phyloP scores from a whole-genome alignment of 1,139 yeast genomes.

The Hemisphaericaspora lyxosophila region DNA sequence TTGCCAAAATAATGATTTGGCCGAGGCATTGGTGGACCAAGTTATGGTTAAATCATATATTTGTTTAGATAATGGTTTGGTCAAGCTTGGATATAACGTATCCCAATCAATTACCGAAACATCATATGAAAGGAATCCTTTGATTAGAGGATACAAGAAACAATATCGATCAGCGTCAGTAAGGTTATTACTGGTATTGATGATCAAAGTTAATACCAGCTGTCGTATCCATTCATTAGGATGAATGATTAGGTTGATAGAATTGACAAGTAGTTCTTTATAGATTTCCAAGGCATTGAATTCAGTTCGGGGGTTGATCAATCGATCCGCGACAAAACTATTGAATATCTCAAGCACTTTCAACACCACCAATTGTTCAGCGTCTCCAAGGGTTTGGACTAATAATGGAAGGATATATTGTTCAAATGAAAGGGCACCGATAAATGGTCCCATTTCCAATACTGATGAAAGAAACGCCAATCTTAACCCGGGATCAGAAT shows the following conservation, averaged over 20 bases:
- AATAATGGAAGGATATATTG: conserved; percentile 84
- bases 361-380: conserved; percentile 81
- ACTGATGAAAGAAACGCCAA: conserved; percentile 73
- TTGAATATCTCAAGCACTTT: conserved; percentile 67
- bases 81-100: conserved; percentile 60
- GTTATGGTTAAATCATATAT: conserved; percentile 63
- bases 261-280: conserved; percentile 33
- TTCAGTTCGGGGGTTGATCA: conserved; percentile 39
- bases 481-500: conserved; percentile 65
- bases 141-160: conserved; percentile 76
- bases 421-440: conserved; percentile 81
- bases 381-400: conserved; percentile 77
- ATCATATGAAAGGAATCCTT: conserved; percentile 76
- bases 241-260: conserved; percentile 53
- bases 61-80: conserved; percentile 64
- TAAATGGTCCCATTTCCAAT: conserved; percentile 72
- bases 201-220: conserved; percentile 59
- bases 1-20: conserved; percentile 75
- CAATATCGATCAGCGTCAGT: conserved; percentile 81
- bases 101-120: conserved; percentile 66
- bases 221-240: conserved; percentile 89
- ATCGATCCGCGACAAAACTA: conserved; percentile 29
- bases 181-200: conserved; percentile 61
- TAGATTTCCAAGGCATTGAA: conserved; percentile 44
- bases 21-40: conserved; percentile 69